Base-by-base conservation (phyloP, 2,329 filamentous ascomycete genomes). In the Scedosporium dehoogii region DNA sequence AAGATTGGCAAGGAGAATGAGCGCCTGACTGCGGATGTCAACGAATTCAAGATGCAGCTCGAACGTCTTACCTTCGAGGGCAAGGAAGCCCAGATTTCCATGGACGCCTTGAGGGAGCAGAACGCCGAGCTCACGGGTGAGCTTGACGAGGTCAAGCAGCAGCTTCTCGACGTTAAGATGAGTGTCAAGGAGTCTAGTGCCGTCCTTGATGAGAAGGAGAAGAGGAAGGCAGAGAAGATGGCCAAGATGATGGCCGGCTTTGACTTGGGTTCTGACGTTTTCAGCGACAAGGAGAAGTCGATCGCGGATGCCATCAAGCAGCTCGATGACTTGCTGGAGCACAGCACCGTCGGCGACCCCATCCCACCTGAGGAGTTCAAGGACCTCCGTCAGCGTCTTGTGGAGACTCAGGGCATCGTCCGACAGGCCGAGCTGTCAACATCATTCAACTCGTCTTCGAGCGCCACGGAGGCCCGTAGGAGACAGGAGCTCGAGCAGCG, bases 201-300 rank as follows among this genome's bases (percentile, higher is more conserved):
- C 7, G 88, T 91, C 16, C 79, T 96, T 21, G 93, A 97, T 69
- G 94, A 97, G 76, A 99, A 99, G 81, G 96, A 97, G 77, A 93
- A 92, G 81, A 92, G 92, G 79, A 99, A 99, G 82, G 91, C 92
- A 0, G 94, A 99, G 78, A 94, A 96, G 77, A 99, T 99, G 94
- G 94, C 94, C 53, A 90, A 97, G 82, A 99, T 99, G 94, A 97
- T 99, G 93, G 94, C 94, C 64, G 92, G 93, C 3, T 97, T 99
- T 70, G 93, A 99, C 70, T 84, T 99, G 41, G 93, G 92, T 55
- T 88, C 89, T 58, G 92, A 97, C 63, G 87, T 96, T 38, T 96
- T 97, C 73, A 96, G 92, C 68, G 90, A 94, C 63, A 96, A 96
- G 69, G 94, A 99, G 74, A 85, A 88, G 66, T 87, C 86, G 59